A percentile compares a stretch with the other conserved stretches of the same genome.
Evolutionary conservation across 2,329 filamentous ascomycete species (phyloP).

Genomic region (Neofusicoccum ribis): DNA sequence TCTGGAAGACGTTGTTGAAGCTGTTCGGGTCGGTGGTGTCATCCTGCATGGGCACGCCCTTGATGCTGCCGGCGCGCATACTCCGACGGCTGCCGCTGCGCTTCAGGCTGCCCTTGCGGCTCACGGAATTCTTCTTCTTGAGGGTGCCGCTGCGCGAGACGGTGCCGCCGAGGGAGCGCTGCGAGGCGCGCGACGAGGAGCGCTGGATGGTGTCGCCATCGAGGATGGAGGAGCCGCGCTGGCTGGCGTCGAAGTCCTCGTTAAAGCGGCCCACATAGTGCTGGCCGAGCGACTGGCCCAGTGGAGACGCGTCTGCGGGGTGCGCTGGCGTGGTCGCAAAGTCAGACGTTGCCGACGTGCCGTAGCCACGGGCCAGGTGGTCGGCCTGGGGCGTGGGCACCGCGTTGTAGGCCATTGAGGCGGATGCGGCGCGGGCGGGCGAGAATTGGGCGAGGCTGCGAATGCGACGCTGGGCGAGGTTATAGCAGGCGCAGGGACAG

Average conservation of each 20-base stretch:
- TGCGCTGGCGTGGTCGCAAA: conserved; percentile 40
- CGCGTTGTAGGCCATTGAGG: conserved; percentile 34
- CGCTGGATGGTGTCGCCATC: conserved; percentile 57
- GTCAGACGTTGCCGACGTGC: conserved; percentile 32
- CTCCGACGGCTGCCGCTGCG: conserved; percentile 79
- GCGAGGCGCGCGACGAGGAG: conserved; percentile 59
- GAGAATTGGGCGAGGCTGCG: background rate
- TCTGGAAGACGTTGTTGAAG: conserved; percentile 80
- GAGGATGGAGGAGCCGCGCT: conserved; percentile 65
- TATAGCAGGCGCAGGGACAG: conserved; percentile 5
- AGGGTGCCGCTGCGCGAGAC: conserved; percentile 70
- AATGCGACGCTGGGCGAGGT: background rate
- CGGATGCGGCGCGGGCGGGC: background rate
- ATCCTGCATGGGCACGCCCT: conserved; percentile 73
- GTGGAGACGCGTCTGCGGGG: conserved; percentile 33
- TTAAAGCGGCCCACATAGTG: conserved; percentile 57
- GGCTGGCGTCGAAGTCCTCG: conserved; percentile 71
- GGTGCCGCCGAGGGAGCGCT: conserved; percentile 43
- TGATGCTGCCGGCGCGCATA: conserved; percentile 81
- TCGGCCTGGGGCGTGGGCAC: conserved; percentile 26
- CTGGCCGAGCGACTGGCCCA: conserved; percentile 34
- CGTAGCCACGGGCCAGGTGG: conserved; percentile 28
- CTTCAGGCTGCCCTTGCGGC: conserved; percentile 71
- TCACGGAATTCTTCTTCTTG: conserved; percentile 83
- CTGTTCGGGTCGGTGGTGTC: conserved; percentile 64